Evolutionary conservation across 441 rosid genomes (phyloP).

Genomic region (Jatropha multifida): DNA sequence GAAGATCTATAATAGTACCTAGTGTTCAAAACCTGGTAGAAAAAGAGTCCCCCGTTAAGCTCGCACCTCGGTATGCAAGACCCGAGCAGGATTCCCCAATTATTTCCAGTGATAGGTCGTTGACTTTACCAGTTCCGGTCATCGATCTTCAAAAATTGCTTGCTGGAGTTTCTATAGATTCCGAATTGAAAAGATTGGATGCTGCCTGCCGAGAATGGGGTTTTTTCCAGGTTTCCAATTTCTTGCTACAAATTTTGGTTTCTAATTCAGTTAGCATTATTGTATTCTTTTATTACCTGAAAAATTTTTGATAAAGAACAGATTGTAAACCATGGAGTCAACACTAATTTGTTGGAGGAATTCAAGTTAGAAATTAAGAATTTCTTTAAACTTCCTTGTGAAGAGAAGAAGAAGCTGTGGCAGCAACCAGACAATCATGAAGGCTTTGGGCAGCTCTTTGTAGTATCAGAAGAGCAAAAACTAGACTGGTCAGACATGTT

Average conservation of each 20-base stretch:
- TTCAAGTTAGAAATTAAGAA: conserved; percentile 24
- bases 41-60: not conserved
- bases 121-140: conserved; percentile 1
- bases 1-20: conserved; percentile 9
- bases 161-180: not conserved
- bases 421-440: conserved; percentile 24
- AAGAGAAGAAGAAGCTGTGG: conserved; percentile 34
- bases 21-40: conserved; percentile 15
- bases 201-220: conserved; percentile 18
- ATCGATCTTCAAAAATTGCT: conserved; percentile 12
- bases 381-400: conserved; percentile 30
- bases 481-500: conserved; percentile 36
- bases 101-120: not conserved
- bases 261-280: too few species aligned
- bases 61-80: conserved; percentile 16
- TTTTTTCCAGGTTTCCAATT: conserved; percentile 14
- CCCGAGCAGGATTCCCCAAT: not conserved
- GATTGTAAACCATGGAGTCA: conserved; percentile 37
- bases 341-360: conserved; percentile 19
- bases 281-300: not conserved
- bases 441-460: conserved; percentile 39
- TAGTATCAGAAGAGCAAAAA: conserved; percentile 33
- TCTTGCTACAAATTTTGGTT: not conserved
- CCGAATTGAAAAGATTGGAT: conserved; percentile 10
- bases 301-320: conserved; percentile 5